A percentile compares a stretch with the other conserved stretches of the same genome.
Conservation (phyloP, 371 early-diverging fungal genomes). For the Mortierella sp. region DNA sequence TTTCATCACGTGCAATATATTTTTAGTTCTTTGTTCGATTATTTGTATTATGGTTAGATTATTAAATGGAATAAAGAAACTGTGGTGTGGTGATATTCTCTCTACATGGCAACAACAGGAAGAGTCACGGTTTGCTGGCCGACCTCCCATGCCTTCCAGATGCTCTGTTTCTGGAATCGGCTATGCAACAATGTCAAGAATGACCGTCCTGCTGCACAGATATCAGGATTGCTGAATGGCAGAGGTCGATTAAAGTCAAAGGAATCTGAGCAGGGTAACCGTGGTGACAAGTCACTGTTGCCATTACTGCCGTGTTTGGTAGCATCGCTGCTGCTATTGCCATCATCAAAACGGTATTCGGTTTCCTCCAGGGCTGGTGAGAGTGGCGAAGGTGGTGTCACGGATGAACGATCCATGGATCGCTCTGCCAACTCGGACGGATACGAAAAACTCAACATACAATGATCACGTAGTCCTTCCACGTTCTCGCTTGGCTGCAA, state of each 20-base stretch:
- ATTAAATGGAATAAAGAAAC: no score
- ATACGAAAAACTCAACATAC: conserved; percentile 40
- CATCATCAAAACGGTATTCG: conserved; percentile 10
- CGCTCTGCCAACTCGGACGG: conserved; percentile 40
- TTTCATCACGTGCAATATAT: no score
- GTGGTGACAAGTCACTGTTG: conserved; percentile 13
- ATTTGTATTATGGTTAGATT: no score
- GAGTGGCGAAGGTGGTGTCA: conserved; percentile 25
- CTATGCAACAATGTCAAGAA: conserved; percentile 37
- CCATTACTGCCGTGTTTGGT: not conserved
- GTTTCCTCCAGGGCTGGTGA: conserved; percentile 16
- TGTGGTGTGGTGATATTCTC: no score
- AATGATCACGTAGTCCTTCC: conserved; percentile 28
- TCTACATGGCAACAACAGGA: conserved; percentile 44
- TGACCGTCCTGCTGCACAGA: conserved; percentile 40
- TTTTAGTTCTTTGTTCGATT: no score
- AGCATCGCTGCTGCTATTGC: not conserved
- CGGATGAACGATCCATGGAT: conserved; percentile 8
- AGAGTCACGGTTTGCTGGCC: conserved; percentile 37
- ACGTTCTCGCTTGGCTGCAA: conserved; percentile 27
- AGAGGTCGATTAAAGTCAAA: conserved; percentile 28
- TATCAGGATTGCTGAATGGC: conserved; percentile 46
- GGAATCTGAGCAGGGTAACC: conserved; percentile 20
- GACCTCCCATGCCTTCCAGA: conserved; percentile 51
- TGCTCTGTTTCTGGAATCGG: conserved; percentile 44